Conservation (phyloP, 805 yeast species). For the Candida tibetensis region DNA sequence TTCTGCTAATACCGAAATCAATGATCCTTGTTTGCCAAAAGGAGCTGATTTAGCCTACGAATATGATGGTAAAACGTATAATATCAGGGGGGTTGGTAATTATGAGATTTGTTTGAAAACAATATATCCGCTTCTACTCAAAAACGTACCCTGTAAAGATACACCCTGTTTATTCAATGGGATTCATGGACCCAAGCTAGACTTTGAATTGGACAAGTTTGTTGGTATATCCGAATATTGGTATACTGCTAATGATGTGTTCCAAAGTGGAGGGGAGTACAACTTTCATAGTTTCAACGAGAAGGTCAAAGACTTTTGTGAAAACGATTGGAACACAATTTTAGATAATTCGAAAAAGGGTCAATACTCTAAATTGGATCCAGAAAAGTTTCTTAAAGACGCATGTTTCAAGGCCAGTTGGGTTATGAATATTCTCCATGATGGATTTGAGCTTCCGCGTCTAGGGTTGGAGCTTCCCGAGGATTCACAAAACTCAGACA, state of each 20-base stretch:
- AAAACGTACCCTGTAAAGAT: conserved; percentile 78
- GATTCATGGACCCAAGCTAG: conserved; percentile 86
- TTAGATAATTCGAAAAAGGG: conserved; percentile 53
- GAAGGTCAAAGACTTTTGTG: conserved; percentile 70
- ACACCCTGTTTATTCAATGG: conserved; percentile 94
- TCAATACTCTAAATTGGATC: conserved; percentile 54
- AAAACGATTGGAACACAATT: conserved; percentile 62
- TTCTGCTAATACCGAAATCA: conserved; percentile 21
- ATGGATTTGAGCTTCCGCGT: conserved; percentile 87
- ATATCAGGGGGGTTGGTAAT: conserved; percentile 72
- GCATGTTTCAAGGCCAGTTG: conserved; percentile 95
- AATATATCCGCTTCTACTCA: conserved; percentile 73
- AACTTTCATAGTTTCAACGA: conserved; percentile 68
- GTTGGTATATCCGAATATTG: conserved; percentile 96
- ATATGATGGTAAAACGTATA: conserved; percentile 46
- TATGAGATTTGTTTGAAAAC: conserved; percentile 69
- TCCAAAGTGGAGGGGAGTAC: conserved; percentile 84
- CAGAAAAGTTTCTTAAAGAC: conserved; percentile 51
- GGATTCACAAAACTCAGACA: conserved; percentile 21
- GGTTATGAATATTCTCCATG: conserved; percentile 86
- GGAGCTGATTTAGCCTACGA: conserved; percentile 51
- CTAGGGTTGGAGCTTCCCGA: conserved; percentile 48
- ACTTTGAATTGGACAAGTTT: conserved; percentile 75
- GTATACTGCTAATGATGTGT: conserved; percentile 93
- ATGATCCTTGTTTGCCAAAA: conserved; percentile 80